These are phyloP conservation scores for Chlorencoelia australis DNA, from an alignment of 2,329 filamentous ascomycete species.

Conservation along the genomic window DNA sequence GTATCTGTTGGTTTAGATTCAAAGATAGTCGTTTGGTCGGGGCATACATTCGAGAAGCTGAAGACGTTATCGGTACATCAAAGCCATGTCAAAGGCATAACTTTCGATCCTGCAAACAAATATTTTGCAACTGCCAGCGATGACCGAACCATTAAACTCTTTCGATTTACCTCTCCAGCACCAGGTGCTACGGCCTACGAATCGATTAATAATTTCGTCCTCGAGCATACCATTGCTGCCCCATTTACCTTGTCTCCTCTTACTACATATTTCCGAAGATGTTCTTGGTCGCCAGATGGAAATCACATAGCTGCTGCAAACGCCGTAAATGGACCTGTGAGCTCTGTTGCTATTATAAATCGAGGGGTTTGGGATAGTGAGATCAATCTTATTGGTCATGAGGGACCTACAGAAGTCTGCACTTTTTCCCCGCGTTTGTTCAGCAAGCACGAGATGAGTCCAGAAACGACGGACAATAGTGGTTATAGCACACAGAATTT, in stretches of 20 bases:
- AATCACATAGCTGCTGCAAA: slow-evolving; percentile 96
- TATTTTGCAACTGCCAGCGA: slow-evolving; percentile 98
- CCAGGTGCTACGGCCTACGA: slow-evolving; percentile 91
- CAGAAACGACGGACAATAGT: slow-evolving; percentile 39
- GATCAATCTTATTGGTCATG: slow-evolving; percentile 94
- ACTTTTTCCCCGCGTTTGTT: slow-evolving; percentile 93
- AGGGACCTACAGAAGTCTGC: slow-evolving; percentile 94
- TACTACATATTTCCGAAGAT: slow-evolving; percentile 92
- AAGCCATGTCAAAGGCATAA: slow-evolving; percentile 97
- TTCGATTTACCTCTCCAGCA: slow-evolving; percentile 81
- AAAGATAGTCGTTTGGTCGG: slow-evolving; percentile 97
- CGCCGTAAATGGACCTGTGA: slow-evolving; percentile 93
- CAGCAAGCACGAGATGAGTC: slow-evolving; percentile 50
- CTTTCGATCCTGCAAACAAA: slow-evolving; percentile 97
- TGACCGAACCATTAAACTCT: slow-evolving; percentile 93
- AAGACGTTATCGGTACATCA: slow-evolving; percentile 90
- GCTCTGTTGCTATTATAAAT: slow-evolving; percentile 91
- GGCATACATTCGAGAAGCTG: slow-evolving; percentile 94
- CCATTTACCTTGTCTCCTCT: slow-evolving; percentile 88
- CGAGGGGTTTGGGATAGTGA: slow-evolving; percentile 89
- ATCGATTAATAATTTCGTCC: slow-evolving; percentile 90
- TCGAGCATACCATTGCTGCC: slow-evolving; percentile 80
- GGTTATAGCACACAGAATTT: slow-evolving; percentile 39
- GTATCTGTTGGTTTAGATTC: slow-evolving; percentile 95
- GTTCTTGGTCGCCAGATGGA: slow-evolving; percentile 95